Evolutionary conservation across 2,329 filamentous ascomycete species (phyloP), one percentile per base, ranked within the genome.

Genomic region (Ambrosiella cleistominuta): DNA sequence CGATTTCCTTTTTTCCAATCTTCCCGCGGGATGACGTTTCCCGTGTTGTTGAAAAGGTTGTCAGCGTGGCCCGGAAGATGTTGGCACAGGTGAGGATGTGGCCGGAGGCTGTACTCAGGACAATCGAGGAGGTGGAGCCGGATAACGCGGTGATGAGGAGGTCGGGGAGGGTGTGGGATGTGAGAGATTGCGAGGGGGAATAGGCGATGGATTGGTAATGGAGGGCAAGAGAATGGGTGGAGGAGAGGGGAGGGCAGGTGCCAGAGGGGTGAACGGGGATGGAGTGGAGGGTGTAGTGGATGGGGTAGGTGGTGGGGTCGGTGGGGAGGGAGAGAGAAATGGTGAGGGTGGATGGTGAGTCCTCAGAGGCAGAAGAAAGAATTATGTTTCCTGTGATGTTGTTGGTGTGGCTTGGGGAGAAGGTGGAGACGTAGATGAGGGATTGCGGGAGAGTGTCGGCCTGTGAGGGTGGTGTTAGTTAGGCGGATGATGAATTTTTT

Each of bases 371-470:
- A 27, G 45, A 35, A 19, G 45, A 40, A 17, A 57, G 27, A 3
- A 3, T 27, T 27, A 27, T 47, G 12, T 44, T 40, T 1, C 55
- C 55, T n/a, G 55, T 50, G 15, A 57, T 9, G 12, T 57, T 57
- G 17, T 44, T 19, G 7, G 55, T 15, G 44, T 35, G n/a, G 44
- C 27, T 19, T 5, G 55, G 55, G 15, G 55, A 38, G 55, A 57
- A 57, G 17, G 55, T 50, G 13, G 55, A 27, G 12, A 42, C 42
- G 37, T 57, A 57, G 17, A 45, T 39, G 13, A 54, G 27, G 47
- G 47, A 11, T 9, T 9, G 8, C 13, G 45, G 45, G 13, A 49
- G 45, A 42, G 39, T 12, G n/a, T 42, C 6, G 9, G 9, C 8
- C 45, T n/a, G 17, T 9, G 13, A 19, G 6, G 47, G 13, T 11